These are phyloP conservation scores for Aspergillus cejpii DNA, from an alignment of 2,329 filamentous ascomycete species.

Conservation along the genomic window DNA sequence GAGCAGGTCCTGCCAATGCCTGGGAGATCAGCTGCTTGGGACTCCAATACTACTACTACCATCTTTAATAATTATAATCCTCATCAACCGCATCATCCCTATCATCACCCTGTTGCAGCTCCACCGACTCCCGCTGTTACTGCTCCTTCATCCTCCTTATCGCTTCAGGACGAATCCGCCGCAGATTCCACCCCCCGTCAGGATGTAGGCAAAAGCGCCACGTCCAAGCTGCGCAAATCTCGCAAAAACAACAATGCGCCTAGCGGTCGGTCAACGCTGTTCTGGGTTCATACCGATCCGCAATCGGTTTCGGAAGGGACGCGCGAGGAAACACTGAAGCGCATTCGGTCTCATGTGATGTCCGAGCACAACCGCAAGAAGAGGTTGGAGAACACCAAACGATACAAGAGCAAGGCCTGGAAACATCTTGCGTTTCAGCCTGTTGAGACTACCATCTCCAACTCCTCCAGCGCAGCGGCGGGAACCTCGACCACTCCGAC, in stretches of 20 bases:
- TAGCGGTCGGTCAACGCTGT: slow-evolving; percentile 31
- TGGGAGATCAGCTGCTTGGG: slow-evolving; percentile 20
- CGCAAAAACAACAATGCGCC: slow-evolving; percentile 28
- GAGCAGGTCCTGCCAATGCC: slow-evolving; percentile 28
- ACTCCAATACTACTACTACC: neutral
- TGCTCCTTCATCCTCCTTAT: neutral
- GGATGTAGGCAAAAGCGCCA: slow-evolving; percentile 16
- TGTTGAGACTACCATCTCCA: slow-evolving; percentile 21
- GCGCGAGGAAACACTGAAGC: slow-evolving; percentile 36
- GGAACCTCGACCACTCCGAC: slow-evolving; percentile 2
- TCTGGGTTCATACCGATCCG: slow-evolving; percentile 37
- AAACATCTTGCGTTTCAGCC: slow-evolving; percentile 34
- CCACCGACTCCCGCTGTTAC: neutral
- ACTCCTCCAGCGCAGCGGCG: slow-evolving; percentile 6
- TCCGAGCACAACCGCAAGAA: slow-evolving; percentile 41
- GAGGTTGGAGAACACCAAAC: slow-evolving; percentile 35
- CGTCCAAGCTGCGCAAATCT: slow-evolving; percentile 30
- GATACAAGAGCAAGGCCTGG: slow-evolving; percentile 36
- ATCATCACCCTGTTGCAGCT: slow-evolving; percentile 1
- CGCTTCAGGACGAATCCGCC: slow-evolving; percentile 1
- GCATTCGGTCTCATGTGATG: slow-evolving; percentile 41
- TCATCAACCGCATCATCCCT: slow-evolving; percentile 3
- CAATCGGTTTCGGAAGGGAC: slow-evolving; percentile 34
- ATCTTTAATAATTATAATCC: slow-evolving; percentile 5
- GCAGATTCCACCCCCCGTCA: slow-evolving; percentile 6